A percentile compares a stretch with the other conserved stretches of the same genome.
Conservation (phyloP, 495 filamentous ascomycete genomes). For the Aspergillus nidulans region DNA sequence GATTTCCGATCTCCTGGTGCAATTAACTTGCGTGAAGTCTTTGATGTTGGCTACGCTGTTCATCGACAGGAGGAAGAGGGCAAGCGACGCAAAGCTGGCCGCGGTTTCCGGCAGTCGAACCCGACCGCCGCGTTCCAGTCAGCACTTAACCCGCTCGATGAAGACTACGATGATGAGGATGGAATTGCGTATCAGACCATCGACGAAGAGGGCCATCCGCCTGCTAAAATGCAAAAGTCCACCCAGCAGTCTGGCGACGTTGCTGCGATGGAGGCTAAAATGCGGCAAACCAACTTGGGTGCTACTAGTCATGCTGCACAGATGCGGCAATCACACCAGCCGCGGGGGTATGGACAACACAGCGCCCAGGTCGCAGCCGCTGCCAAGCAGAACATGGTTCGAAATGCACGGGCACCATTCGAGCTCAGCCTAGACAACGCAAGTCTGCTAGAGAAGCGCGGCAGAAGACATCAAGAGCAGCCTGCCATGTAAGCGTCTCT, state of each 20-base stretch:
- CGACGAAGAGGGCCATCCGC: conserved; percentile 40
- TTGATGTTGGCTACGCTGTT: conserved; percentile 94
- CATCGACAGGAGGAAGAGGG: conserved; percentile 94
- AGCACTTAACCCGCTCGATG: conserved; percentile 64
- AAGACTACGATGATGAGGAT: conserved; percentile 60
- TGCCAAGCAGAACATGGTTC: conserved; percentile 68
- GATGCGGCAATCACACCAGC: conserved; percentile 52
- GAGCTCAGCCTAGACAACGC: conserved; percentile 88
- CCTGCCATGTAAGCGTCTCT: conserved; percentile 24
- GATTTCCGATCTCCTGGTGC: conserved; percentile 97
- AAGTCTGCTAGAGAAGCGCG: conserved; percentile 76
- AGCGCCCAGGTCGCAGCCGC: conserved; percentile 70
- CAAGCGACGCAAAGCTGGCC: conserved; percentile 79
- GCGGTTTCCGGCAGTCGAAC: conserved; percentile 61
- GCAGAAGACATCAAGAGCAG: conserved; percentile 36
- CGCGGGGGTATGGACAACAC: conserved; percentile 76
- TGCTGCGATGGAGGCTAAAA: conserved; percentile 74
- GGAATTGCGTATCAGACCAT: conserved; percentile 40
- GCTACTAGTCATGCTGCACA: conserved; percentile 50
- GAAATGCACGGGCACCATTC: conserved; percentile 65
- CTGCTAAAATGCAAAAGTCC: conserved; percentile 65
- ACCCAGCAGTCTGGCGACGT: conserved; percentile 55
- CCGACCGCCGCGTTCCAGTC: conserved; percentile 37
- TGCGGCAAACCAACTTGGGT: conserved; percentile 74
- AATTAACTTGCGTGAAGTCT: conserved; percentile 92